phyloP scores from a whole-genome alignment of 1,284 basidiomycete species.

The Lignosus rhinocerotis region DNA sequence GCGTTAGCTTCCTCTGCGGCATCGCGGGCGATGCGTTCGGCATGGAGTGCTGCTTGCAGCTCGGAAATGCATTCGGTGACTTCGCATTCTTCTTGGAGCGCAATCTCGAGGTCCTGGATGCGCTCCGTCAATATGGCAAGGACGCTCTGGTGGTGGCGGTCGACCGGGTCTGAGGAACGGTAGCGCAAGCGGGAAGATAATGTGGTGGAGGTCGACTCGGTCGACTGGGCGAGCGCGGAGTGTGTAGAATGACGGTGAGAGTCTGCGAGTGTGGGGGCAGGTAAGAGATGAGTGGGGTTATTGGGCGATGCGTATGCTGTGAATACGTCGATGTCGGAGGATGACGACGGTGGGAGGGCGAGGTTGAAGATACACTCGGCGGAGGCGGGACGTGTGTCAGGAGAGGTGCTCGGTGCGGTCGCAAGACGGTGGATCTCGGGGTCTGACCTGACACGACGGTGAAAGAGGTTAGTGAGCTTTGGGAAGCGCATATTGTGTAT shows the following conservation, averaged over 20 bases:
- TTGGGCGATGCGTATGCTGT: conserved; percentile 11
- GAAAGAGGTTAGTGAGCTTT: conserved; percentile 34
- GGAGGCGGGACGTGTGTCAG: conserved; percentile 27
- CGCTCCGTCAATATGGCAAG: conserved; percentile 23
- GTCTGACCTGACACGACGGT: conserved; percentile 40
- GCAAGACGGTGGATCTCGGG: conserved; percentile 26
- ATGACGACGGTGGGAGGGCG: not conserved
- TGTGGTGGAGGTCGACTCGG: not conserved
- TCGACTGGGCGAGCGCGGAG: not conserved
- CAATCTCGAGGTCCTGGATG: conserved; percentile 25
- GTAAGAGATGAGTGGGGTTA: conserved; percentile 2
- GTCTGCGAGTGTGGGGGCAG: not conserved
- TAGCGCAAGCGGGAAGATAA: conserved; percentile 3
- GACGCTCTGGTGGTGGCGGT: conserved; percentile 16
- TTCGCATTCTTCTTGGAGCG: conserved; percentile 11
- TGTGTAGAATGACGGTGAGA: not conserved
- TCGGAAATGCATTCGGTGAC: conserved; percentile 10
- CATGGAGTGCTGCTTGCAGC: conserved; percentile 22
- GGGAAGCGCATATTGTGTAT: conserved; percentile 35
- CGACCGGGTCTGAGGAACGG: not conserved
- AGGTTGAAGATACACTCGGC: conserved; percentile 23
- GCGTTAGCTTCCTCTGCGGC: conserved; percentile 16
- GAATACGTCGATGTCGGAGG: conserved; percentile 15
- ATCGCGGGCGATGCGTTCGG: conserved; percentile 18
- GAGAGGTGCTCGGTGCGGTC: conserved; percentile 15